Conservation (phyloP, 331 rosid genomes). For the Quercus phellos region DNA sequence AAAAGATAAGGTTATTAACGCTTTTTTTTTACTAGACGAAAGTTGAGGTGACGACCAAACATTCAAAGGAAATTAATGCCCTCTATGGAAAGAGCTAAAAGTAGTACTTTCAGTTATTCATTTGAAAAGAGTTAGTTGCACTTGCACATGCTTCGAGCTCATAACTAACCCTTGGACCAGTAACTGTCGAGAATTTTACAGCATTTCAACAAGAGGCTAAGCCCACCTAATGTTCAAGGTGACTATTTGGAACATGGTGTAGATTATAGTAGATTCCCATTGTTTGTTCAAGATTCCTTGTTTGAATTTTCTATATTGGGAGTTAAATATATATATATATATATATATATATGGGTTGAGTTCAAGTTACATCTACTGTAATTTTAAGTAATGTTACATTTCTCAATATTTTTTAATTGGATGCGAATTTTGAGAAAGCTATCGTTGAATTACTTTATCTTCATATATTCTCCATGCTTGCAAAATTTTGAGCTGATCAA, state of each 20-base stretch:
- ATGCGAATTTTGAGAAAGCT: no score
- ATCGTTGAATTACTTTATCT: no score
- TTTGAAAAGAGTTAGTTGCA: neutral
- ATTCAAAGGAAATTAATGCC: neutral
- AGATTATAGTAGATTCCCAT: neutral
- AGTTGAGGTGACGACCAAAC: neutral
- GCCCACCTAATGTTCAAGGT: constrained; percentile 1
- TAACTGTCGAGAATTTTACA: neutral
- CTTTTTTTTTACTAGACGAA: neutral
- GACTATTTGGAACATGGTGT: neutral
- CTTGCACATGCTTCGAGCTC: neutral
- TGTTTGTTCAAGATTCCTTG: neutral
- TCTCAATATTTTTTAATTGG: no score
- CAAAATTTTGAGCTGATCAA: no score
- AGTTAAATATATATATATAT: neutral
- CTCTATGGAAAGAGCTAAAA: neutral
- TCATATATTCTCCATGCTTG: no score
- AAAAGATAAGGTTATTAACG: neutral
- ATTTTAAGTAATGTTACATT: no score
- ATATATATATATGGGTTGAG: no score
- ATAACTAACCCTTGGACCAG: neutral
- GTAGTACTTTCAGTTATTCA: neutral
- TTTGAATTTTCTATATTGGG: neutral
- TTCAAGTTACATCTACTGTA: no score
- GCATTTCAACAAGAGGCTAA: neutral